Base-by-base conservation (phyloP, 257 asterid genomes). In the Haberlea rhodopensis region DNA sequence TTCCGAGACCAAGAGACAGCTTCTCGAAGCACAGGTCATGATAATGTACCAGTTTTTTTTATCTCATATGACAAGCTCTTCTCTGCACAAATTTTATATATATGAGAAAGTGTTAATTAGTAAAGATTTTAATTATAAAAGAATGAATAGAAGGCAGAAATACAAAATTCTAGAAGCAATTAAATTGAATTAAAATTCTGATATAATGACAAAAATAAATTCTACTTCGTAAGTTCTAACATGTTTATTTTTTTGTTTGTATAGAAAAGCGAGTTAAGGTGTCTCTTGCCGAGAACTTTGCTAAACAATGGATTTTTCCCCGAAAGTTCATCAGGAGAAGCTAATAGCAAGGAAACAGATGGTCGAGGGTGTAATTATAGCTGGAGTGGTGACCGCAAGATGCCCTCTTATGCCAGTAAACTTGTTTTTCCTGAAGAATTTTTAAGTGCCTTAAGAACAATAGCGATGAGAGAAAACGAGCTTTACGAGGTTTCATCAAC, bases 21-120 rank as follows among this genome's bases (percentile, higher is more conserved):
- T 92, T 70, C 95, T 92, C 64, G 91, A 87, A 82, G 95, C 81
- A 65, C 98, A 92, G 96, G 99, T 87, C 60, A 69, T 68, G 29
- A 55, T 11, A 31, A 49, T 16, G n/a, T 45, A 16, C 61, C 51
- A 15, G 21, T 37, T 43, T 13, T 57, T 43, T 32, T 46, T 4
- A 31, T 59, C 46, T 32, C n/a, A 27, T 10, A 63, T 13, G 19
- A 55, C 62, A 54, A 60, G 58, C 52, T 63, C 43, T 60, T 19
- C 20, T 19, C 13, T 51, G 54, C 19, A 5, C 37, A 49, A 5
- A 59, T 45, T 63, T 20, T 37, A 18, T 34, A 60, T 48, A 28
- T 54, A 21, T 27, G 9, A 8, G 11, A 22, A 51, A 43, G 31
- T 54, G 29, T 53, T 61, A 32, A 18, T 29, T 45, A 19, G 6